phyloP scores from a whole-genome alignment of 1,284 basidiomycete species.

The Ceratobasidium theobromae region DNA sequence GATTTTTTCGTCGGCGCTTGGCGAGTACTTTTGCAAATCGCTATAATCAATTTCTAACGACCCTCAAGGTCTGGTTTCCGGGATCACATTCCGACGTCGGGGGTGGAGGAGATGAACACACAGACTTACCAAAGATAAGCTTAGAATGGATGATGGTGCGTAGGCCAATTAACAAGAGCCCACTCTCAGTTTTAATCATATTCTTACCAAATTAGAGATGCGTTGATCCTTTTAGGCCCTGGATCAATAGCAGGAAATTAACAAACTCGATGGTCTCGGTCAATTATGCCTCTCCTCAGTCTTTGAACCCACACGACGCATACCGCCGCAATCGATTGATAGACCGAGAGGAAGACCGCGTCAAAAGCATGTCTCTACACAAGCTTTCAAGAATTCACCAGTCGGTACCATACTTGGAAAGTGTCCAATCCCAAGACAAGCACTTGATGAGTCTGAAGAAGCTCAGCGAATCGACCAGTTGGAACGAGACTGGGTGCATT shows the following conservation, averaged over 20 bases:
- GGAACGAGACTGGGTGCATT: background rate
- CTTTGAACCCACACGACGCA: too few species aligned
- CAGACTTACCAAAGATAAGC: conserved; percentile 21
- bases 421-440: too few species aligned
- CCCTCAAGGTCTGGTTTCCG: conserved; percentile 19
- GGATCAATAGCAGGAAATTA: too few species aligned
- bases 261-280: too few species aligned
- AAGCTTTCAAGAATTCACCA: background rate
- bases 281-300: too few species aligned
- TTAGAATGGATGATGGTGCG: conserved; percentile 34
- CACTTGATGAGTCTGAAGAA: background rate
- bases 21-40: background rate
- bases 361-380: background rate
- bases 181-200: background rate
- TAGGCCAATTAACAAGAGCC: background rate
- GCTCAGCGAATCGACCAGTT: background rate
- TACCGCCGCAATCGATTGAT: too few species aligned
- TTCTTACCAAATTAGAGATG: too few species aligned
- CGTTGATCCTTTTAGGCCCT: too few species aligned
- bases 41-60: background rate
- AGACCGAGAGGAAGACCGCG: background rate
- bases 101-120: conserved; percentile 23
- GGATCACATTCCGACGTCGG: conserved; percentile 33
- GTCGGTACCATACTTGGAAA: background rate
- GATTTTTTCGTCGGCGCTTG: too few species aligned